Base-by-base conservation (phyloP, 2,329 filamentous ascomycete species). In the Calonectria crousiana region DNA sequence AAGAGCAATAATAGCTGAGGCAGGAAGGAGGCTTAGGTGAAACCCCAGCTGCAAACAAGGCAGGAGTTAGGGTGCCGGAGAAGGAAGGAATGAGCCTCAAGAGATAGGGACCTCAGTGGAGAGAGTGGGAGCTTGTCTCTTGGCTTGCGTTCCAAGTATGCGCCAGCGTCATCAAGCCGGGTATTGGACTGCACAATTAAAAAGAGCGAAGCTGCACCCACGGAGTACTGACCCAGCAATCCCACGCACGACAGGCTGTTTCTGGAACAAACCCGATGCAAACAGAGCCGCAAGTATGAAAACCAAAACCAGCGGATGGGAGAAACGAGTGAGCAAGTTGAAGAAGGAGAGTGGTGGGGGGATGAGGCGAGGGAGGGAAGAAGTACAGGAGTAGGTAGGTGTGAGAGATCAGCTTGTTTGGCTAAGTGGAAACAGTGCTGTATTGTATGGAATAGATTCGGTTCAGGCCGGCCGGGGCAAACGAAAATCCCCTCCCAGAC, bases 361-460 rank as follows among this genome's bases (percentile, higher is more conserved):
- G 34, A 41, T 44, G 66, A 34, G 13, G 26, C 9, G 47, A 52
- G 23, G 49, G 32, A 34, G 23, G 11, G 36, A 44, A 18, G 30
- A 44, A 58, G 38, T n/a, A 56, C 13, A 34, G 13, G 51, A 56
- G 36, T 51, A 38, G 18, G 32, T 4, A 26, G 20, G 41, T 26
- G 10, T 41, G 6, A 44, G 44, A 30, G 16, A 4, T 6, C 51
- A 30, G 20, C 20, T 56, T 58, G 28, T 68, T 52, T 68, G 66
- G 52, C 38, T 26, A 56, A 58, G 51, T 14, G 51, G 38, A 32
- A 58, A 44, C 49, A 58, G 52, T 34, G n/a, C 47, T 58, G 66
- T 34, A 51, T 23, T 51, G 44, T 47, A 66, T 66, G 44, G 20
- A 66, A 23, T 47, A 68, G 28, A 58, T 68, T 58, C 66, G 51